These are phyloP conservation scores for Citropsis articulata DNA, from an alignment of 345 rosid genomes.

Conservation along the genomic window DNA sequence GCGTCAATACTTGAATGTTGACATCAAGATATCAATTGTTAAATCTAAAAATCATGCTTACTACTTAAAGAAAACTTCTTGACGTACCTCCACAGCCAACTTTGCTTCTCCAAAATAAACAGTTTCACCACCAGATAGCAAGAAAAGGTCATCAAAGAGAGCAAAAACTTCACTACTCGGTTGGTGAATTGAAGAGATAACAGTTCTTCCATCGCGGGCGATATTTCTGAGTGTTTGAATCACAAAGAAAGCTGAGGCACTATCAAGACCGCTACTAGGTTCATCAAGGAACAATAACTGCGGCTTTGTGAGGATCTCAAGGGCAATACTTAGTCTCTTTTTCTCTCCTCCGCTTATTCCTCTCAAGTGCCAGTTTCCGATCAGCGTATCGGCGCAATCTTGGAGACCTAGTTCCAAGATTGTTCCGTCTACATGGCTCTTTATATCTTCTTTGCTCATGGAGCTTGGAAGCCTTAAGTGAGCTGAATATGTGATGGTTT, in stretches of 20 bases:
- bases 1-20: background rate
- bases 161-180: slow-evolving; percentile 83
- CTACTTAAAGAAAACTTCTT: background rate
- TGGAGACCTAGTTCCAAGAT: slow-evolving; percentile 67
- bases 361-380: slow-evolving; percentile 77
- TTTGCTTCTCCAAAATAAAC: slow-evolving; percentile 73
- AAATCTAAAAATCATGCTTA: background rate
- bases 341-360: slow-evolving; percentile 83
- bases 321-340: slow-evolving; percentile 67
- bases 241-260: slow-evolving; percentile 75
- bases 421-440: slow-evolving; percentile 48
- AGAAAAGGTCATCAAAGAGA: slow-evolving; percentile 66
- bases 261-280: slow-evolving; percentile 76
- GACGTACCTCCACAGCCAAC: slow-evolving; percentile 54
- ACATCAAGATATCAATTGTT: background rate
- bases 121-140: slow-evolving; percentile 64
- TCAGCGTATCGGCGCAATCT: slow-evolving; percentile 52
- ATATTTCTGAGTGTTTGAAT: slow-evolving; percentile 55
- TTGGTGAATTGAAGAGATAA: slow-evolving; percentile 71
- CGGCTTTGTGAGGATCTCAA: slow-evolving; percentile 71
- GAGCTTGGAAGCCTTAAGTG: slow-evolving; percentile 54
- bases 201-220: slow-evolving; percentile 60
- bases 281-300: slow-evolving; percentile 63
- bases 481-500: slow-evolving; percentile 66
- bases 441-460: slow-evolving; percentile 42